These are phyloP conservation scores for Hypoxylon intermedium DNA, from an alignment of 495 filamentous ascomycete genomes.

Conservation along the genomic window DNA sequence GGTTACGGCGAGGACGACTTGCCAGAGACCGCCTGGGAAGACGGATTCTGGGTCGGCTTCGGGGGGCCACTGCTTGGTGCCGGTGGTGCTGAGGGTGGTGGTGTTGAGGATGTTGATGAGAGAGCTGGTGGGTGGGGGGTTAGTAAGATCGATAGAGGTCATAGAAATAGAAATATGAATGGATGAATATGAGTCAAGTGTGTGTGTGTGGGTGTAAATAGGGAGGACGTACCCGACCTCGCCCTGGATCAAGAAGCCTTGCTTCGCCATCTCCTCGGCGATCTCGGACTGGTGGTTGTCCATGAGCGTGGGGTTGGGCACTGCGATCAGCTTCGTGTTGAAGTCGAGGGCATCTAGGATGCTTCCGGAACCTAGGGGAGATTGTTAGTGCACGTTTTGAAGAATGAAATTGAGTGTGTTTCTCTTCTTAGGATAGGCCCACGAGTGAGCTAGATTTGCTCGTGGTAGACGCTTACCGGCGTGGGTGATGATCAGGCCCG, in stretches of 20 bases:
- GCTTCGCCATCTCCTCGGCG: conserved; percentile 70
- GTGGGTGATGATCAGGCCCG: conserved; percentile 82
- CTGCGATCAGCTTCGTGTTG: conserved; percentile 75
- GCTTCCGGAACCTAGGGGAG: conserved; percentile 76
- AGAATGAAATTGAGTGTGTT: background rate
- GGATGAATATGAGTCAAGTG: background rate
- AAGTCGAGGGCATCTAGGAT: conserved; percentile 79
- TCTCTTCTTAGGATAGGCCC: background rate
- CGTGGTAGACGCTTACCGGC: conserved; percentile 68
- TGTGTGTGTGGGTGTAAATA: background rate
- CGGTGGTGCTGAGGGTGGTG: conserved; percentile 11
- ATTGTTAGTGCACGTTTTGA: conserved; percentile 10
- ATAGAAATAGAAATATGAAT: no score
- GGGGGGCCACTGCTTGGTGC: conserved; percentile 36
- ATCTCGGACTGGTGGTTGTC: conserved; percentile 94
- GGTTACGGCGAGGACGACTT: conserved; percentile 33
- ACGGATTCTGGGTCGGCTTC: conserved; percentile 24
- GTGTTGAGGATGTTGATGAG: conserved; percentile 41
- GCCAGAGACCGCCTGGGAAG: conserved; percentile 40
- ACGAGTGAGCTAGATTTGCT: background rate
- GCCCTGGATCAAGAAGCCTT: conserved; percentile 74
- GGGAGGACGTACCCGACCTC: conserved; percentile 63
- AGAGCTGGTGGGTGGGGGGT: conserved; percentile 28
- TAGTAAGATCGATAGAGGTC: no score
- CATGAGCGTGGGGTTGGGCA: conserved; percentile 82